Evolutionary conservation across 495 filamentous ascomycete species (phyloP).

Genomic region (Penicillium simplicissimum): DNA sequence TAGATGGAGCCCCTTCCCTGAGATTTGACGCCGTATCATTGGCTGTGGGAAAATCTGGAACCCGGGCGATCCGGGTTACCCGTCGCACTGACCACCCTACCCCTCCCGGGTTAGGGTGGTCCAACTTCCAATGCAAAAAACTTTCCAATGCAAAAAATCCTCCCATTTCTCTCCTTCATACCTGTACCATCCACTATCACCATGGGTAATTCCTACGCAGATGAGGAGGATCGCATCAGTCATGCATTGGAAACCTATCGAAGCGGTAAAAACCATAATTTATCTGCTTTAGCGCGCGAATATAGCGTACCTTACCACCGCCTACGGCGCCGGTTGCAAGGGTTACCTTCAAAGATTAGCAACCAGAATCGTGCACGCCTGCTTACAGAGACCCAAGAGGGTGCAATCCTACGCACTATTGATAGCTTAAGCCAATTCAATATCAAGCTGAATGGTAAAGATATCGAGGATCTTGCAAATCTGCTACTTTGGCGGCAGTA

Average conservation of each 20-base stretch:
- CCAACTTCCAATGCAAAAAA: background rate
- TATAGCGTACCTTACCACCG: background rate
- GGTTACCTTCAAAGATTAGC: background rate
- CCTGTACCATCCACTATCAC: background rate
- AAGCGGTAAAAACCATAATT: background rate
- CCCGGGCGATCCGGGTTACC: background rate
- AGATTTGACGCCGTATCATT: too few relatives aligned
- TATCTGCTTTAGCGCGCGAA: background rate
- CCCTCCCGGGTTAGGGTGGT: background rate
- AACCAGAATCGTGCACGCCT: constrained; percentile 2
- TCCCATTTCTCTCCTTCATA: too few relatives aligned
- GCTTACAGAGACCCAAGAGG: constrained; percentile 2
- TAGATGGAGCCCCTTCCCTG: too few relatives aligned
- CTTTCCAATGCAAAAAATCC: background rate
- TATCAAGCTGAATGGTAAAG: background rate
- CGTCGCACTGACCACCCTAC: background rate
- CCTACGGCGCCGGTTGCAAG: background rate
- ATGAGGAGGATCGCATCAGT: background rate
- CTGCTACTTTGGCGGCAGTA: background rate
- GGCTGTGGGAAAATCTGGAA: too few relatives aligned
- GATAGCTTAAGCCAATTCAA: background rate
- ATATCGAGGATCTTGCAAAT: constrained; percentile 2
- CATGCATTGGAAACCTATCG: background rate
- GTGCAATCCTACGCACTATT: background rate
- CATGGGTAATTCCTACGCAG: background rate